Evolutionary conservation across 352 stramenopile species (phyloP), one percentile per base, ranked within the genome.

Genomic region (Globisporangium irregulare): DNA sequence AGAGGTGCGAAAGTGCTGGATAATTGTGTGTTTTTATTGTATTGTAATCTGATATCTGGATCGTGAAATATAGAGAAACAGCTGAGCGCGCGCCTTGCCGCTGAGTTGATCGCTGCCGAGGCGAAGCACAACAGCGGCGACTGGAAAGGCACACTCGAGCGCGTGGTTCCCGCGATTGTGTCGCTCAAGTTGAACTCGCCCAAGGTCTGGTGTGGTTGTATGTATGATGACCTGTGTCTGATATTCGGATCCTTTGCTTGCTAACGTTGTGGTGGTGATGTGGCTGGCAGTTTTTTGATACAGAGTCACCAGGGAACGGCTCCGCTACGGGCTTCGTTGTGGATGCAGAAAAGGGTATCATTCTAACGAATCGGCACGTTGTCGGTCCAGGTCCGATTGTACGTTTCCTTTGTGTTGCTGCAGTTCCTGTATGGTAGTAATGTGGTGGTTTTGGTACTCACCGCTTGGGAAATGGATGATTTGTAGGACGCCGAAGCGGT

Each of bases 351-450:
- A 87, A 82, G 61, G 92, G 93, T 8, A 95, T 98, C 69, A 97
- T 98, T 64, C 67, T 98, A 53, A 98, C 92, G 20, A 98, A 98
- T 62, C 90, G 93, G 25, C 93, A 98, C 64, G 93, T 98, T 14
- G 87, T 98, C 15, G 89, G 88, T 4, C 84, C 90, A 15, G 88
- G 88, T 29, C 88, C 86, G 1, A 92, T 94, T 73, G 87, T 95
- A 85, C 41, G 85, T 8, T 59, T 27, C 4, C 43, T 51, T 20
- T 27, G 4, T 7, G 51, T 64, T 68, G 25, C 25, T 63, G 7
- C 1, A 48, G 36, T 9, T 36, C 4, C 12, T 46, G 55, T 2
- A 27, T 51, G 8, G 68, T 46, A 59, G n/a, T 5, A 50, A 10
- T 20, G 4, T 50, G 15, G 5, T 50, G 14, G 7, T 9, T n/a